Percentiles rank a stretch among this genome's conserved stretches.
These are phyloP conservation scores for Bruguiera gymnorhiza DNA, from an alignment of 345 rosid species.

Conservation along the genomic window DNA sequence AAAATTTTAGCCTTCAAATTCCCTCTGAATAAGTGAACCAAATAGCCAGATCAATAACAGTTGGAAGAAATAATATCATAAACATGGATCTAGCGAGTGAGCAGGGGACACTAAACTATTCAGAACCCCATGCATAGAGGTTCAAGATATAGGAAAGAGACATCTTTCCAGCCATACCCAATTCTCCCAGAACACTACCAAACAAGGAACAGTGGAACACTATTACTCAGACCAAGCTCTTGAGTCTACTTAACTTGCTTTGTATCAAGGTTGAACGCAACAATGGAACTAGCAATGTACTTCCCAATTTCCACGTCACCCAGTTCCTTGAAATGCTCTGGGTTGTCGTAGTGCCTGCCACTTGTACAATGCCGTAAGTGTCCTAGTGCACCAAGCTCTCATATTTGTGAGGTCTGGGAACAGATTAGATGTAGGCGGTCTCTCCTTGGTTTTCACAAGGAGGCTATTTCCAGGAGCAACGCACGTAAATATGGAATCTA, in stretches of 20 bases:
- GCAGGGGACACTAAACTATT: no score
- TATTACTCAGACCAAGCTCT: constrained; percentile 78
- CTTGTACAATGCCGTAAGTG: background rate
- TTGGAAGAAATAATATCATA: background rate
- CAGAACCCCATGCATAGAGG: no score
- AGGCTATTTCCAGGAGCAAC: background rate
- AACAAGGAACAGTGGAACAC: constrained; percentile 15
- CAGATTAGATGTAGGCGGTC: no score
- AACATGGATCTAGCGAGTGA: background rate
- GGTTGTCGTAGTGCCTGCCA: constrained; percentile 85
- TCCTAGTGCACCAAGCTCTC: no score
- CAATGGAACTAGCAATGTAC: constrained; percentile 82
- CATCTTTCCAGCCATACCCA: background rate
- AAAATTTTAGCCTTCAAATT: constrained; percentile 25
- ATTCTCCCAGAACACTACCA: constrained; percentile 3
- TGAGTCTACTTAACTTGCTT: constrained; percentile 93
- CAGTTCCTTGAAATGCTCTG: constrained; percentile 82
- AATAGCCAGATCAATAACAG: background rate
- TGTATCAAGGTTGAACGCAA: constrained; percentile 92
- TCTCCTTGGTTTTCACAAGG: no score
- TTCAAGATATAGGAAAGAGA: no score
- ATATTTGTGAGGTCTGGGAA: no score
- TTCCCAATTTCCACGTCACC: constrained; percentile 83
- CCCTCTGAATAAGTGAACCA: constrained; percentile 20
- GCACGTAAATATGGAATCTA: background rate